phyloP scores from a whole-genome alignment of 2,329 filamentous ascomycete genomes.

The Cercospora sesami region DNA sequence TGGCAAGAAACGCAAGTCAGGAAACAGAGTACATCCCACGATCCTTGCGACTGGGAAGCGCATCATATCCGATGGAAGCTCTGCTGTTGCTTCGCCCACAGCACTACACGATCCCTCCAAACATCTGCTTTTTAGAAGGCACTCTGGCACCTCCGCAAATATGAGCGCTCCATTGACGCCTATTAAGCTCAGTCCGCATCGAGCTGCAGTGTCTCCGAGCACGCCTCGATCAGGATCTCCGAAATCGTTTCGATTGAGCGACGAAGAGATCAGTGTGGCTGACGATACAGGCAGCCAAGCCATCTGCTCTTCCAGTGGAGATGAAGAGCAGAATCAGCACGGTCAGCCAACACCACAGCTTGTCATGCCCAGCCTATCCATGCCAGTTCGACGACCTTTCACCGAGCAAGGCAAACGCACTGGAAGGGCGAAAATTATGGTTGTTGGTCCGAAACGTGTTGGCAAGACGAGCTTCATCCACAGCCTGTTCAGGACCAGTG shows the following conservation, averaged over 20 bases:
- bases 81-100: constrained; percentile 30
- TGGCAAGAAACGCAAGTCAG: constrained; percentile 35
- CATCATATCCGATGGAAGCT: constrained; percentile 37
- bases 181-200: constrained; percentile 49
- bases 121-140: constrained; percentile 30
- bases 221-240: constrained; percentile 62
- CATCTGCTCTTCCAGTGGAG: constrained; percentile 53
- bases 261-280: constrained; percentile 54
- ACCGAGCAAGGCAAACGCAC: constrained; percentile 81
- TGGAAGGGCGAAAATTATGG: constrained; percentile 83
- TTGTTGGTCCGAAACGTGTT: constrained; percentile 75
- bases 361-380: constrained; percentile 95
- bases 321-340: constrained; percentile 54
- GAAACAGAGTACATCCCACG: constrained; percentile 41
- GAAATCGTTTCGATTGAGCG: constrained; percentile 60
- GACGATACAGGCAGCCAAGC: constrained; percentile 59
- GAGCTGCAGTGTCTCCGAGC: constrained; percentile 54
- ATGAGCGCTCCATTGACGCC: constrained; percentile 50
- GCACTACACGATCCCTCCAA: constrained; percentile 29
- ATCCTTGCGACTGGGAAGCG: constrained; percentile 38
- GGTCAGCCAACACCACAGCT: constrained; percentile 63
- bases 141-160: constrained; percentile 34
- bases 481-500: constrained; percentile 79
- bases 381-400: constrained; percentile 86
- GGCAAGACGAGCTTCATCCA: constrained; percentile 90